Evolutionary conservation across 805 yeast species (phyloP).

Genomic region (Ogataea salicorniae): DNA sequence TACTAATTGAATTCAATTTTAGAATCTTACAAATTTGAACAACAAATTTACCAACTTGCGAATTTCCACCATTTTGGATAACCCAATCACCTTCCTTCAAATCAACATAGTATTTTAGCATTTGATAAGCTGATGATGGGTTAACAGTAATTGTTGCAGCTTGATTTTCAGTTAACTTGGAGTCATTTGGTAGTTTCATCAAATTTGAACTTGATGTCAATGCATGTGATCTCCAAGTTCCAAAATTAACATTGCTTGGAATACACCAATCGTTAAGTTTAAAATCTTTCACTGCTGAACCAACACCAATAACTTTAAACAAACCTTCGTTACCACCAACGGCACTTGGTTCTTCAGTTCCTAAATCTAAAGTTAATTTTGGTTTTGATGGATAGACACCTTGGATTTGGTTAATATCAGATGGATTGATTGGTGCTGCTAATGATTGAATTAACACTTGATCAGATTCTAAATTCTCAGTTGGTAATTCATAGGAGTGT

Average conservation of each 20-base stretch:
- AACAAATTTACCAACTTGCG: conserved; percentile 91
- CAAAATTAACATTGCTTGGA: conserved; percentile 72
- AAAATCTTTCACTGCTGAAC: conserved; percentile 43
- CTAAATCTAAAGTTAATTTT: conserved; percentile 46
- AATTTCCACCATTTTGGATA: conserved; percentile 93
- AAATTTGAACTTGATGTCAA: conserved; percentile 48
- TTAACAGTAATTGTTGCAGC: conserved; percentile 92
- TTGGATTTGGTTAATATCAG: conserved; percentile 79
- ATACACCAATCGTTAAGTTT: conserved; percentile 82
- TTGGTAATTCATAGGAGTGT: conserved; percentile 47
- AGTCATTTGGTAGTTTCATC: conserved; percentile 46
- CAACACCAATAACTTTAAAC: conserved; percentile 75
- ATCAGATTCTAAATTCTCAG: conserved; percentile 31
- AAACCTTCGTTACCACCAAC: conserved; percentile 94
- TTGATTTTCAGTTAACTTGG: conserved; percentile 45
- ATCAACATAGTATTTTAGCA: conserved; percentile 67
- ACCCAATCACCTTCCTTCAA: conserved; percentile 79
- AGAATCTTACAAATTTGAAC: conserved; percentile 76
- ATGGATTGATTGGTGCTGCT: conserved; percentile 86
- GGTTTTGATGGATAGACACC: conserved; percentile 86
- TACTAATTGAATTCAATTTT: conserved; percentile 80
- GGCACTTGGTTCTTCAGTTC: conserved; percentile 61
- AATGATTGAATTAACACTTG: conserved; percentile 61
- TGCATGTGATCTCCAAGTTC: conserved; percentile 91
- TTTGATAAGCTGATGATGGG: conserved; percentile 86